Percentiles rank a stretch among this genome's conserved stretches.
Evolutionary conservation across 805 yeast genomes (phyloP).

Genomic region (Isabelozyma heimii): DNA sequence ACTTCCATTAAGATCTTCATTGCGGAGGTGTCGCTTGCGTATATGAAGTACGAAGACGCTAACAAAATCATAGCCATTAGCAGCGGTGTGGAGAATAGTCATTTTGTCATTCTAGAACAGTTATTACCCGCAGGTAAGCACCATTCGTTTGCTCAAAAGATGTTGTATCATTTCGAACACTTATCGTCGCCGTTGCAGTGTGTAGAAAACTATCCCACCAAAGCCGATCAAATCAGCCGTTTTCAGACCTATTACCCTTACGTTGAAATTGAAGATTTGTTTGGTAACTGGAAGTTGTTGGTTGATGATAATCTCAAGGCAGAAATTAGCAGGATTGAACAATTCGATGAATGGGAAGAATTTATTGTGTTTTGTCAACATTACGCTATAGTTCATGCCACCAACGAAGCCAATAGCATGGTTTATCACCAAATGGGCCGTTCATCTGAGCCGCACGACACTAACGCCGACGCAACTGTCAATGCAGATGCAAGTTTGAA

Average conservation of each 20-base stretch:
- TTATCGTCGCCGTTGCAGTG: slow-evolving; percentile 69
- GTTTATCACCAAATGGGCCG: not conserved
- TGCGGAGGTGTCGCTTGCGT: slow-evolving; percentile 82
- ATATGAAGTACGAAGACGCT: slow-evolving; percentile 68
- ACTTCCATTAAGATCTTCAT: slow-evolving; percentile 55
- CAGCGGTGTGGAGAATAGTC: slow-evolving; percentile 47
- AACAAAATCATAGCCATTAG: slow-evolving; percentile 55
- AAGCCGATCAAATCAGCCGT: slow-evolving; percentile 47
- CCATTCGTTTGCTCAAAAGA: slow-evolving; percentile 71
- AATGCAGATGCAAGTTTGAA: too few relatives aligned
- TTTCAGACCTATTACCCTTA: slow-evolving; percentile 47
- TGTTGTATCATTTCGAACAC: slow-evolving; percentile 68
- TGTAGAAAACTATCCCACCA: slow-evolving; percentile 54
- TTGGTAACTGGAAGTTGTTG: slow-evolving; percentile 54
- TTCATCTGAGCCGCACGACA: too few relatives aligned
- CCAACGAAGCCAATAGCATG: slow-evolving; percentile 26
- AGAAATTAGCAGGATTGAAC: slow-evolving; percentile 51
- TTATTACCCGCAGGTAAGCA: slow-evolving; percentile 58
- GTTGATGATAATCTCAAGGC: slow-evolving; percentile 36
- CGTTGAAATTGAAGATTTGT: slow-evolving; percentile 54
- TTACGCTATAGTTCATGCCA: slow-evolving; percentile 66
- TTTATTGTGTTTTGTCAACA: slow-evolving; percentile 74
- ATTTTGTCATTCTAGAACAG: slow-evolving; percentile 70
- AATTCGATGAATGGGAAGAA: slow-evolving; percentile 85
- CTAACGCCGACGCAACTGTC: too few relatives aligned